These are phyloP conservation scores for Cercospora berteroae DNA, from an alignment of 2,329 filamentous ascomycete species.

Conservation along the genomic window DNA sequence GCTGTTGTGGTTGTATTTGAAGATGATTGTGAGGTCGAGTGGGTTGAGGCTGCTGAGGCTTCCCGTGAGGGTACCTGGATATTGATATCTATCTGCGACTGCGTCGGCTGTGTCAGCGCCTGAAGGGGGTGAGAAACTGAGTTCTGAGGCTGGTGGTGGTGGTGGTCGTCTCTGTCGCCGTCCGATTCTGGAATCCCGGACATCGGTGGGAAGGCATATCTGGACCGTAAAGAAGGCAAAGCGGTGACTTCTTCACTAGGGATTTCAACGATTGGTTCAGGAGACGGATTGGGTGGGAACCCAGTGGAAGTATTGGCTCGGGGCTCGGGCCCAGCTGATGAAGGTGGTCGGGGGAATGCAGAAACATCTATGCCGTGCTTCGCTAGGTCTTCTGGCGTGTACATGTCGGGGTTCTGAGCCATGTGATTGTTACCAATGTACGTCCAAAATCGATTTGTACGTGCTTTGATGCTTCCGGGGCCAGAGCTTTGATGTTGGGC, in stretches of 20 bases:
- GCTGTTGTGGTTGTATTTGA: slow-evolving; percentile 13
- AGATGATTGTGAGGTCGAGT: slow-evolving; percentile 16
- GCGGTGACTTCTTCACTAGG: slow-evolving; percentile 16
- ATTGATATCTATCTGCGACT: slow-evolving; percentile 20
- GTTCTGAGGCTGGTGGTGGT: background rate
- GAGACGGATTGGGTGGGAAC: slow-evolving; percentile 10
- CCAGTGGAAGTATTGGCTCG: slow-evolving; percentile 11
- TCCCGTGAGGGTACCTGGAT: slow-evolving; percentile 8
- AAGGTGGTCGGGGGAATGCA: slow-evolving; percentile 8
- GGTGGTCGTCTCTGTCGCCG: slow-evolving; percentile 3
- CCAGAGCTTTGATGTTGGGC: slow-evolving; percentile 27
- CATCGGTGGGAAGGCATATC: slow-evolving; percentile 20
- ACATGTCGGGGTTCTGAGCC: slow-evolving; percentile 36
- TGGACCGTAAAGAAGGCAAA: slow-evolving; percentile 19
- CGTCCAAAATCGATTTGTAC: slow-evolving; percentile 39
- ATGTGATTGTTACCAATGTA: slow-evolving; percentile 39
- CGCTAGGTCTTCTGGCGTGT: slow-evolving; percentile 32
- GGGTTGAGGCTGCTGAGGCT: slow-evolving; percentile 4
- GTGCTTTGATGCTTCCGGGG: slow-evolving; percentile 26
- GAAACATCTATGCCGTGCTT: slow-evolving; percentile 27
- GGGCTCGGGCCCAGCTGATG: slow-evolving; percentile 12
- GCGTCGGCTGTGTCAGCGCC: slow-evolving; percentile 13
- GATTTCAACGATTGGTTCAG: slow-evolving; percentile 11
- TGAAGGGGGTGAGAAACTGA: slow-evolving; percentile 1
- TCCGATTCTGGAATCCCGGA: slow-evolving; percentile 21